phyloP scores from a whole-genome alignment of 148 eudicot genomes.

The Linanthus parryae region DNA sequence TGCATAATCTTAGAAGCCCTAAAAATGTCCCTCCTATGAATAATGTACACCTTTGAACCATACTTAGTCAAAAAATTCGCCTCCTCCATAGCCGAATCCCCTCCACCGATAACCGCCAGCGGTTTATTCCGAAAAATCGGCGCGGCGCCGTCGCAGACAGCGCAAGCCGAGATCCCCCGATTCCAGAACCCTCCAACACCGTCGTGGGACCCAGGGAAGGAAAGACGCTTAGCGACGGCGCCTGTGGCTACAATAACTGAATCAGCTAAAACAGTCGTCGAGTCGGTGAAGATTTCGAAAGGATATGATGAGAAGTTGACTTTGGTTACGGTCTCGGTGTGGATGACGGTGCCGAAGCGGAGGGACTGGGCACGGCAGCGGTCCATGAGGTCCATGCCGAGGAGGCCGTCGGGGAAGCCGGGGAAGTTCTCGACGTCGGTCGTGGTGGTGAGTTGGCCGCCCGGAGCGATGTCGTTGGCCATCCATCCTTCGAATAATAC shows the following conservation, averaged over 20 bases:
- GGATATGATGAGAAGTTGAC: conserved; percentile 50
- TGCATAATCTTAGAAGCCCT: conserved; percentile 95
- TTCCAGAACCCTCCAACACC: conserved; percentile 55
- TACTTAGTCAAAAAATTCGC: conserved; percentile 52
- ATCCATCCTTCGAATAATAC: conserved; percentile 82
- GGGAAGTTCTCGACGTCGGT: conserved; percentile 89
- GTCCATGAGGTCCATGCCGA: conserved; percentile 52
- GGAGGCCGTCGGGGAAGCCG: conserved; percentile 66
- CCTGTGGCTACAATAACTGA: conserved; percentile 74
- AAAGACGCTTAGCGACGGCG: conserved; percentile 54
- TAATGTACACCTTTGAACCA: conserved; percentile 67
- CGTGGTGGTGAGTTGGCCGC: conserved; percentile 91
- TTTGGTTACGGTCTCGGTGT: conserved; percentile 53
- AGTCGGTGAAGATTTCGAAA: conserved; percentile 37
- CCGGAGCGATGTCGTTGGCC: conserved; percentile 91
- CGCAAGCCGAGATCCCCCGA: conserved; percentile 55
- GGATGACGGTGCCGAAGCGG: conserved; percentile 49
- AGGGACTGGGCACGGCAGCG: conserved; percentile 43
- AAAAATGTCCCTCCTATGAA: conserved; percentile 61
- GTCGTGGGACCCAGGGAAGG: conserved; percentile 47
- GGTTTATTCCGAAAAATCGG: conserved; percentile 47
- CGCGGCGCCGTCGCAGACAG: conserved; percentile 61
- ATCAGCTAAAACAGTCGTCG: conserved; percentile 47
- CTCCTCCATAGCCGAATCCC: conserved; percentile 71
- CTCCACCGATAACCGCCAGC: conserved; percentile 59